phyloP scores from a whole-genome alignment of 805 yeast genomes.

The Saccharomycopsis selenospora region DNA sequence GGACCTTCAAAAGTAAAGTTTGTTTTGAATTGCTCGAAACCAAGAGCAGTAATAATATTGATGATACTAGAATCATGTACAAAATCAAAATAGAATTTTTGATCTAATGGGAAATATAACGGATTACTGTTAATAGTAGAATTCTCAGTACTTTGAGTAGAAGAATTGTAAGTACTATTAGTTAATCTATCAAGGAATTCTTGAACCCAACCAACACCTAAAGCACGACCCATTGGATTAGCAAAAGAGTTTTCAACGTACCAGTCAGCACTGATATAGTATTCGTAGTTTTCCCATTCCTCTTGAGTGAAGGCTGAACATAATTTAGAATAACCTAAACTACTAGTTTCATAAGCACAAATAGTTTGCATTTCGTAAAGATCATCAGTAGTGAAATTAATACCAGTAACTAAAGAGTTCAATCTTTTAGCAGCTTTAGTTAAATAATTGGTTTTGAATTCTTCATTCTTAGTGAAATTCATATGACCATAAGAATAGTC shows the following conservation, averaged over 20 bases:
- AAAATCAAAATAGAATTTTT: conserved; percentile 58
- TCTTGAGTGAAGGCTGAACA: conserved; percentile 62
- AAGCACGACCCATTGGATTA: conserved; percentile 44
- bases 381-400: conserved; percentile 45
- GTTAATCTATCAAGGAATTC: conserved; percentile 36
- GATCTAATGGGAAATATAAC: conserved; percentile 34
- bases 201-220: conserved; percentile 52
- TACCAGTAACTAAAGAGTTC: conserved; percentile 46
- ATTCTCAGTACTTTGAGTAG: conserved; percentile 38
- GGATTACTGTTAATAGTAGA: conserved; percentile 29
- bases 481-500: conserved; percentile 10
- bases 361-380: conserved; percentile 46
- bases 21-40: conserved; percentile 31
- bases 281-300: conserved; percentile 58
- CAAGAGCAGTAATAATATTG: conserved; percentile 57
- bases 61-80: conserved; percentile 69
- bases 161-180: conserved; percentile 38
- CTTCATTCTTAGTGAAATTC: not conserved
- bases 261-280: conserved; percentile 49
- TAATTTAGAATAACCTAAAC: conserved; percentile 55
- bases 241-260: conserved; percentile 67
- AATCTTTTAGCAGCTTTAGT: conserved; percentile 49
- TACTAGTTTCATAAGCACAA: conserved; percentile 73
- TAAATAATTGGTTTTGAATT: conserved; percentile 32
- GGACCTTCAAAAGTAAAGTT: conserved; percentile 16